These are phyloP conservation scores for Tephrocybe sp. DNA, from an alignment of 768 basidiomycete genomes.

Conservation along the genomic window DNA sequence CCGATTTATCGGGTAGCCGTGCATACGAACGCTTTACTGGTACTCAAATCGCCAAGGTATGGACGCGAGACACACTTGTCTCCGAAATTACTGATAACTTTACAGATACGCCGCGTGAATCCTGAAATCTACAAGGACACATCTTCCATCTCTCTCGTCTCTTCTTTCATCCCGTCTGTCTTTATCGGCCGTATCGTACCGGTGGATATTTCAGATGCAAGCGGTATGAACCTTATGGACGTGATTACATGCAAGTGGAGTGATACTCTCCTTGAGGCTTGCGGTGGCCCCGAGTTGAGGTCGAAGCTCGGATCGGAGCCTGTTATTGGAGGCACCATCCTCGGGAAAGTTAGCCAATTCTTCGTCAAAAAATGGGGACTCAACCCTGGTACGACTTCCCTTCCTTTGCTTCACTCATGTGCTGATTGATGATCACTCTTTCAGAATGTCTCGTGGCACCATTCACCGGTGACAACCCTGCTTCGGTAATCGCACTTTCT, in stretches of 20 bases:
- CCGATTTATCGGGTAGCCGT: constrained; percentile 75
- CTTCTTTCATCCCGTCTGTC: constrained; percentile 81
- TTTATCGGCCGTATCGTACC: constrained; percentile 76
- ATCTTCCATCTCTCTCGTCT: constrained; percentile 72
- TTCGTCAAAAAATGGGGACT: constrained; percentile 80
- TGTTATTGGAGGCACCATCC: constrained; percentile 61
- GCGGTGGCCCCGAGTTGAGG: constrained; percentile 65
- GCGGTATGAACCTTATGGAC: constrained; percentile 89
- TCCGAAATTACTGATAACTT: not conserved
- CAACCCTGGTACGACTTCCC: constrained; percentile 44
- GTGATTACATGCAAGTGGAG: constrained; percentile 75
- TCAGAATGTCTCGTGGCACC: constrained; percentile 76
- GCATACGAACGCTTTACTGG: constrained; percentile 90
- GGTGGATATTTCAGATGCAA: constrained; percentile 85
- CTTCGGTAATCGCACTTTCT: constrained; percentile 72
- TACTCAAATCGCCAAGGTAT: constrained; percentile 75
- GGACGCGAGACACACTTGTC: constrained; percentile 10
- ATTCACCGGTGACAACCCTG: constrained; percentile 90
- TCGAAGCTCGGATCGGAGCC: constrained; percentile 75
- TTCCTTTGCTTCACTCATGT: not conserved
- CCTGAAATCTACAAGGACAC: constrained; percentile 58
- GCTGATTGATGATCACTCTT: not conserved
- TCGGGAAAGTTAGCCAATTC: constrained; percentile 66
- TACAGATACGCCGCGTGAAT: constrained; percentile 54
- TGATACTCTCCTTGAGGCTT: constrained; percentile 57